phyloP scores from a whole-genome alignment of 495 filamentous ascomycete species.

The Immersiella caudata region DNA sequence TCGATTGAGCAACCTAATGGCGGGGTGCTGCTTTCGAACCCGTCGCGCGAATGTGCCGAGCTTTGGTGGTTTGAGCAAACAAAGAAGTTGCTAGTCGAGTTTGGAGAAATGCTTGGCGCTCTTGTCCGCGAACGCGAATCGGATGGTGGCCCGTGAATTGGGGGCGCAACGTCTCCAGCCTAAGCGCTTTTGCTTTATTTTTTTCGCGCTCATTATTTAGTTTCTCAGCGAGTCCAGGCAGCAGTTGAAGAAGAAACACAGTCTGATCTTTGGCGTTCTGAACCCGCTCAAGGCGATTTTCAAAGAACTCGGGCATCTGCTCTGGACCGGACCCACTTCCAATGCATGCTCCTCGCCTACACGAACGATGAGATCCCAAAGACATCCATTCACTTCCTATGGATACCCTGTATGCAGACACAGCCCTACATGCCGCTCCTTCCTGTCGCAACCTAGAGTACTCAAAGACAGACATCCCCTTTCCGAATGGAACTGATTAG shows the following conservation, averaged over 20 bases:
- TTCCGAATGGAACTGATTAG: slow-evolving; percentile 24
- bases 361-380: neutral
- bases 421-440: neutral
- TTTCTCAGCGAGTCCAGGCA: neutral
- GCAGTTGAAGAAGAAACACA: neutral
- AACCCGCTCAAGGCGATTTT: neutral
- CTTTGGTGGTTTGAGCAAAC: neutral
- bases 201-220: too few relatives aligned
- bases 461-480: slow-evolving; percentile 7
- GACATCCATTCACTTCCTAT: neutral
- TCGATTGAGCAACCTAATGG: slow-evolving; percentile 1
- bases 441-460: slow-evolving; percentile 9
- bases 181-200: neutral
- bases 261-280: neutral
- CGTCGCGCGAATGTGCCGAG: neutral
- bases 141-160: neutral
- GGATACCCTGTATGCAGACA: neutral
- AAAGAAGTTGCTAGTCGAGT: neutral
- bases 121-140: neutral
- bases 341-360: neutral
- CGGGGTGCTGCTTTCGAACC: neutral
- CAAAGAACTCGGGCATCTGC: neutral
- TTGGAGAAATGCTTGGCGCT: neutral
- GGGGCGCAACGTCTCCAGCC: neutral
- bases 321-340: neutral